Evolutionary conservation across 306 rosid species (phyloP), one percentile per base, ranked within the genome.

Genomic region (Canavalia gladiata): DNA sequence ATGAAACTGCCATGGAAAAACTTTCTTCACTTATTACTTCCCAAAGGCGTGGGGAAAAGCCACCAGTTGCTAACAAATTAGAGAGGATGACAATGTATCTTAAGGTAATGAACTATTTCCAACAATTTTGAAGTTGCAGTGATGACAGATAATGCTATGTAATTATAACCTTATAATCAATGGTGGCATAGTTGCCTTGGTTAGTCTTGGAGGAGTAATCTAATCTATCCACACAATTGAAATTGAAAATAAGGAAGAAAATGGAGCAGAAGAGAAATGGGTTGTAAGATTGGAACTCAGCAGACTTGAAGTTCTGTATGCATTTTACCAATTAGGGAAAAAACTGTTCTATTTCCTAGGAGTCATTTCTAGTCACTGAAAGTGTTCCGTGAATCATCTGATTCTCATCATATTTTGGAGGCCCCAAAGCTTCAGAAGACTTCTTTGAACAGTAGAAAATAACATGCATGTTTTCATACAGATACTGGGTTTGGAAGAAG

Each of bases 21-120:
- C 94, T 92, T 74, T 92, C 94, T 47, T 92, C 94, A 83, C 90
- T 92, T 46, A 92, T 92, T 74, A 87, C 89, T 74, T 77, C 80
- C 39, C 78, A 86, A 79, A 87, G 81, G 71, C 91, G 94, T 30
- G 94, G 93, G 78, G 88, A 82, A 37, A 80, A 81, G 78, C 77
- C 87, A n/a, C 50, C 85, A 0, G 10, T 75, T 67, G 74, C 82
- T 49, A 57, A 87, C 39, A 89, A 92, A 66, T 76, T 90, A 70
- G 77, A 83, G 51, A 87, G 72, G 68, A 92, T 90, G 93, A 78
- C 82, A 4, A 84, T 79, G 74, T 89, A 92, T 80, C 87, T 92
- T 25, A 84, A 92, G 97, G 97, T 90, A 74, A 63, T 52, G 3
- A 59, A 49, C 37, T 69, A 35, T 58, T 43, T 42, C 67, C 62